Evolutionary conservation across 768 basidiomycete species (phyloP).

Genomic region (Mycena alexandri): DNA sequence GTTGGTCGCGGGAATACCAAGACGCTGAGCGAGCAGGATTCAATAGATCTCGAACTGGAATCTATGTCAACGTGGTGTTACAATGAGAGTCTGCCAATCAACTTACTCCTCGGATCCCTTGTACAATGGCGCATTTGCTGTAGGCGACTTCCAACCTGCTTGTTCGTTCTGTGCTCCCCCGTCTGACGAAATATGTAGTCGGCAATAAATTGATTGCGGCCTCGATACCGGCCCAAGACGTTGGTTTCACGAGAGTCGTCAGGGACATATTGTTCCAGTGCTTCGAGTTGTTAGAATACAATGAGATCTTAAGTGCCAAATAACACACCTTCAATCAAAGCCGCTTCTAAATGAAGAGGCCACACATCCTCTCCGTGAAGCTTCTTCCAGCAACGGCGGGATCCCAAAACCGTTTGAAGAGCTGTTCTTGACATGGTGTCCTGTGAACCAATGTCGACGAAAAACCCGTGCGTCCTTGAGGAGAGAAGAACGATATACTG

Average conservation of each 20-base stretch:
- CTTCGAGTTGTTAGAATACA: conserved; percentile 48
- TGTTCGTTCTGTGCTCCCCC: conserved; percentile 76
- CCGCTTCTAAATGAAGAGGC: conserved; percentile 84
- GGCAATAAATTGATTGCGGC: conserved; percentile 84
- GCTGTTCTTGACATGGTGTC: too few species aligned
- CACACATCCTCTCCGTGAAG: conserved; percentile 82
- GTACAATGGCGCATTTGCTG: conserved; percentile 83
- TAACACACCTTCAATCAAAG: conserved; percentile 75
- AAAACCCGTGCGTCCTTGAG: too few species aligned
- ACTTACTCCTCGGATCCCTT: conserved; percentile 76
- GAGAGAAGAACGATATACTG: too few species aligned
- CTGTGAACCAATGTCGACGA: too few species aligned
- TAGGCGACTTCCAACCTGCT: conserved; percentile 84
- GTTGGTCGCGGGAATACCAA: too few species aligned
- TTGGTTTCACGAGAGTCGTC: conserved; percentile 80
- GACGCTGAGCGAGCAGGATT: too few species aligned
- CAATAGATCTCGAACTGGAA: too few species aligned
- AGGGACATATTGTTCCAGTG: conserved; percentile 76
- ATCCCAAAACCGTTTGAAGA: conserved; percentile 68
- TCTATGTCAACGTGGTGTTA: too few species aligned
- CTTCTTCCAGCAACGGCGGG: conserved; percentile 82
- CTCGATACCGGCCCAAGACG: conserved; percentile 79
- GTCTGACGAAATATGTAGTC: conserved; percentile 79
- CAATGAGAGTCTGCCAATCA: background rate
- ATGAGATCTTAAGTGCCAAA: too few species aligned